Evolutionary conservation across 2,329 filamentous ascomycete species (phyloP).

Genomic region (Teratosphaeriaceae sp.): DNA sequence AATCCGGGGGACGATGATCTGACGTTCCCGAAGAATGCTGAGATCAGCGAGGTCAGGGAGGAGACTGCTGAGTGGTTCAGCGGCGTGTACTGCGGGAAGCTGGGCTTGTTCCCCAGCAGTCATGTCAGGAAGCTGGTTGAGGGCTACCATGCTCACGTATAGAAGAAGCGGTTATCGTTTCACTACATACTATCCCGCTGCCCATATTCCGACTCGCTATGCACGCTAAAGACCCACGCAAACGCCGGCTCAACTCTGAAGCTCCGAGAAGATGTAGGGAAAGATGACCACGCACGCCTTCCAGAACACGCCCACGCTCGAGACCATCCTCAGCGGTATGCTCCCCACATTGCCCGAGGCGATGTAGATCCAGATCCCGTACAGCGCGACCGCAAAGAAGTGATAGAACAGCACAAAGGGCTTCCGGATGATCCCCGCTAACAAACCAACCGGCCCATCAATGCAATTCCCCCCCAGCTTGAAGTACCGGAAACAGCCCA

Average conservation of each 20-base stretch:
- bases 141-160: too few species aligned
- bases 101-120: conserved; percentile 72
- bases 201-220: neutral
- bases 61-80: conserved; percentile 86
- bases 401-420: conserved; percentile 79
- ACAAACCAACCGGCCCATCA: conserved; percentile 70
- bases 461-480: conserved; percentile 63
- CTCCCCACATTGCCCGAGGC: conserved; percentile 38
- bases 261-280: conserved; percentile 44
- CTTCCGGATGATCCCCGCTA: conserved; percentile 72
- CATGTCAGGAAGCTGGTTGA: conserved; percentile 56
- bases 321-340: conserved; percentile 31
- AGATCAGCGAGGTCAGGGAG: conserved; percentile 76
- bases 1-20: conserved; percentile 64
- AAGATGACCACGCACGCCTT: conserved; percentile 44
- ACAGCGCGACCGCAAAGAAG: conserved; percentile 89
- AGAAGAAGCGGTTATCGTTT: too few species aligned
- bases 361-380: conserved; percentile 69
- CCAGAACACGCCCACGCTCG: conserved; percentile 45
- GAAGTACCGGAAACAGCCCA: conserved; percentile 92
- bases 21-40: conserved; percentile 73
- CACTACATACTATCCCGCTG: too few species aligned
- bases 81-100: conserved; percentile 74
- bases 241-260: conserved; percentile 14
- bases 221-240: neutral